Evolutionary conservation across 2,329 filamentous ascomycete genomes (phyloP), one percentile per base, ranked within the genome.

Genomic region (Teratosphaeria viscida): DNA sequence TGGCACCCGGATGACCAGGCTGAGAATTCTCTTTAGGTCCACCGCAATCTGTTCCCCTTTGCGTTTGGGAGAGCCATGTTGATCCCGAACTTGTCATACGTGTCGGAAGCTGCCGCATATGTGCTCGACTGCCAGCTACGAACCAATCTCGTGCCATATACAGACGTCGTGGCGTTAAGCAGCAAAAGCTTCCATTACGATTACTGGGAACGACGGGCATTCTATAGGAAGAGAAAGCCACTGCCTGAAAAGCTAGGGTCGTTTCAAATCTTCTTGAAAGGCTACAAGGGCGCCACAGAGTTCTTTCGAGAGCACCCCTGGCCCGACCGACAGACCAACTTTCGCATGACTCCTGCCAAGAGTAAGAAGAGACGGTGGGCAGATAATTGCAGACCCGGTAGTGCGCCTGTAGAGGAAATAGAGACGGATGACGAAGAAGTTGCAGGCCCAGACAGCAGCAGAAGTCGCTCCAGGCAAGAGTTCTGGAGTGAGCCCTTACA

Each of bases 111-210:
- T 19, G 94, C 94, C 19, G 94, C 94, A 39, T 99, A 96, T 73
- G 90, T 96, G 5, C 85, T 99, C 57, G 94, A 99, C 74, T 86
- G 84, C 66, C 91, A 95, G 70, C 79, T 99, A 56, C 87, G 87
- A 67, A 97, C 94, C 23, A 85, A 95, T 71, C 81, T 99, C 66
- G 95, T 99, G 5, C 94, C 94, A 0, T 97, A 96, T 69, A 99
- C 94, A 52, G 94, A 96, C 68, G 90, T 99, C 49, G 91, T 97
- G 37, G 89, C 88, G 70, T 80, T 99, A 29, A 95, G 92, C 5
- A 97, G 94, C 19, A 97, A 95, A 73, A 95, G 92, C 1, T 99
- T 99, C 73, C 92, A 95, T 74, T 99, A 99, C 71, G 94, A 96
- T 61, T 97, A 94, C 73, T 99, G 92, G 92, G 92, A 96, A 70